phyloP scores from a whole-genome alignment of 1,284 basidiomycete species.

The Fomitopsis palustris region DNA sequence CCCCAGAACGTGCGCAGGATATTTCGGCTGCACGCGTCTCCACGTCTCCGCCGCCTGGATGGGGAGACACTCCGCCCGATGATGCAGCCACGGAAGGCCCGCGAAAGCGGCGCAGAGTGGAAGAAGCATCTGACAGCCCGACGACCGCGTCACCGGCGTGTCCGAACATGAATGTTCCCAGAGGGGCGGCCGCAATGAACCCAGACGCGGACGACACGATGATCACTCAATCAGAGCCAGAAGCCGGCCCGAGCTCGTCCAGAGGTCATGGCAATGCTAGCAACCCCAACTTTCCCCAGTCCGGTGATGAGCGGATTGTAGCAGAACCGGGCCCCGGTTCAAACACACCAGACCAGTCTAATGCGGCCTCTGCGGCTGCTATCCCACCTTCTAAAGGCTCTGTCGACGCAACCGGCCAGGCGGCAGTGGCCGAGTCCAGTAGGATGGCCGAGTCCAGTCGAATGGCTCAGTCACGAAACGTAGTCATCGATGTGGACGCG shows the following conservation, averaged over 20 bases:
- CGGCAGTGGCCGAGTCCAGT: constrained; percentile 1
- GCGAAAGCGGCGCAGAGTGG: neutral
- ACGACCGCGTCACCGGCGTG: neutral
- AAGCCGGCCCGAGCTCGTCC: neutral
- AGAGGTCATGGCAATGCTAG: neutral
- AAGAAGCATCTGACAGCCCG: neutral
- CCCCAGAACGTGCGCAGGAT: neutral
- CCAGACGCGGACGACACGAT: neutral
- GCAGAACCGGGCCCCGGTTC: neutral
- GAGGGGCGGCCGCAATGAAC: neutral
- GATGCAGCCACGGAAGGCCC: neutral
- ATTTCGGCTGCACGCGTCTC: neutral
- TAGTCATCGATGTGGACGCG: constrained; percentile 4
- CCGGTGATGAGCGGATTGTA: neutral
- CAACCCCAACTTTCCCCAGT: neutral
- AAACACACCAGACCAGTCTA: neutral
- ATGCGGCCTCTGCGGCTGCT: neutral
- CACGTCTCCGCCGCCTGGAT: neutral
- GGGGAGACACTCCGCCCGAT: neutral
- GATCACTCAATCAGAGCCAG: neutral
- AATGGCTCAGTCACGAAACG: neutral
- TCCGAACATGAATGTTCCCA: neutral
- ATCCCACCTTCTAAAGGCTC: neutral
- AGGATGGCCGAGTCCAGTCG: neutral
- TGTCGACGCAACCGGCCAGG: neutral